Conservation (phyloP, 2,329 filamentous ascomycete species). For the Xylariales sp. region DNA sequence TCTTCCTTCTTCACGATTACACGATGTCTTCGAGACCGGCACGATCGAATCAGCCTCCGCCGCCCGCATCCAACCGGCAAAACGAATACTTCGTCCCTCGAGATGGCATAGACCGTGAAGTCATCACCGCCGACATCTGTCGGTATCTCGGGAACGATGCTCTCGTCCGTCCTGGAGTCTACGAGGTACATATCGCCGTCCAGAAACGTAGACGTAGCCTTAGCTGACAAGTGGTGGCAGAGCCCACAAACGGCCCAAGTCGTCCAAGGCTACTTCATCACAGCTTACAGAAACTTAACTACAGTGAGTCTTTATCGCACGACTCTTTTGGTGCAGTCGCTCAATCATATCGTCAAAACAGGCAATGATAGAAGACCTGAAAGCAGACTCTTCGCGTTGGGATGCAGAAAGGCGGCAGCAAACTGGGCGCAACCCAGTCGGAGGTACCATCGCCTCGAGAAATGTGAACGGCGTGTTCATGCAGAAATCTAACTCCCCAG, state of each 20-base stretch:
- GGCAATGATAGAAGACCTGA: slow-evolving; percentile 61
- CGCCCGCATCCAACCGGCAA: slow-evolving; percentile 46
- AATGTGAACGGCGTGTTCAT: slow-evolving; percentile 41
- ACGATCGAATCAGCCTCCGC: slow-evolving; percentile 30
- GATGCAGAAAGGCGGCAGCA: slow-evolving; percentile 55
- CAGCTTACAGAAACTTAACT: slow-evolving; percentile 73
- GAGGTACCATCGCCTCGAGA: slow-evolving; percentile 55
- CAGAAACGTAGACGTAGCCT: slow-evolving; percentile 4
- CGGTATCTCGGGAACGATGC: slow-evolving; percentile 81
- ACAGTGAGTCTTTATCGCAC: slow-evolving; percentile 50
- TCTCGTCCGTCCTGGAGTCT: slow-evolving; percentile 68
- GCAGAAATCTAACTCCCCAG: slow-evolving; percentile 55
- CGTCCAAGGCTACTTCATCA: slow-evolving; percentile 71
- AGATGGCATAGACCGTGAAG: slow-evolving; percentile 77
- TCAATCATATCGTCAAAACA: slow-evolving; percentile 25
- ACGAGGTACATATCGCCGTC: slow-evolving; percentile 52
- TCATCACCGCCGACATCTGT: slow-evolving; percentile 80
- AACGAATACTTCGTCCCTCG: slow-evolving; percentile 79
- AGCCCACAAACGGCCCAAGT: slow-evolving; percentile 54
- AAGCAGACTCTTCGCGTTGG: slow-evolving; percentile 58
- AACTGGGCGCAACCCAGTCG: slow-evolving; percentile 46
- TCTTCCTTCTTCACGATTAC: slow-evolving; percentile 12
- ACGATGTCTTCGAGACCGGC: slow-evolving; percentile 33
- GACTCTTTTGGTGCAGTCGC: slow-evolving; percentile 7
- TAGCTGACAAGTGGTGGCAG: slow-evolving; percentile 28